Base-by-base conservation (phyloP, 306 rosid species). In the Fragaria nilgerrensis region DNA sequence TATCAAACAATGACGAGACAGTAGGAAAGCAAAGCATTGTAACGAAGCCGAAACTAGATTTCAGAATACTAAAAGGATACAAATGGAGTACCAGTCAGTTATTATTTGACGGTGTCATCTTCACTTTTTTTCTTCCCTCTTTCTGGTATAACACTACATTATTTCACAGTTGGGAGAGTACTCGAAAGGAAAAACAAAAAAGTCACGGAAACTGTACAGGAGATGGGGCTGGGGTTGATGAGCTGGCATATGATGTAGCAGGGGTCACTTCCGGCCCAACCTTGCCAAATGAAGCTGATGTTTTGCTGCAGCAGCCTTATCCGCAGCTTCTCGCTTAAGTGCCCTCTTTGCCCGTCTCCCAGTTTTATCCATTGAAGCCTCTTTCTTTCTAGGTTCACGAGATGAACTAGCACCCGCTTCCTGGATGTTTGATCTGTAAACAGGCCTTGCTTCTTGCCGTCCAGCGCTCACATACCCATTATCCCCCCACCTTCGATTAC, bases 321-420 rank as follows among this genome's bases (percentile, higher is more conserved):
- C 94, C 1, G 96, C 97, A 48, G 93, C 98, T 83, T 96, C 98
- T 7, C 96, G 90, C 80, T 91, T 96, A 69, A 82, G 74, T 3
- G 98, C 94, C 76, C 98, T 84, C 81, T 92, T 96, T 2, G 99
- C 97, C 14, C 97, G 86, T 52, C 98, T 82, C 9, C 98, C 98
- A 2, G 88, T 85, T 41, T 53, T 77, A n/a, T 19, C 83, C 23
- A 80, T 80, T 11, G 47, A 76, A 9, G 73, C 77, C 70, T 85
- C 96, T 64, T 89, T 89, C 49, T 88, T 85, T 48, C 22, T 78
- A n/a, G 89, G 88, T 39, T 86, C 90, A 0, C 82, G 75, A 3
- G 98, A 96, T 2, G 96, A 85, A 73, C 97, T 80, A 17, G 92
- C 91, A 72, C 83, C 89, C 0, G 81, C 58, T 78, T 91, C 91